Conservation (phyloP, 805 yeast genomes). For the Cyberlindnera xylosilytica region DNA sequence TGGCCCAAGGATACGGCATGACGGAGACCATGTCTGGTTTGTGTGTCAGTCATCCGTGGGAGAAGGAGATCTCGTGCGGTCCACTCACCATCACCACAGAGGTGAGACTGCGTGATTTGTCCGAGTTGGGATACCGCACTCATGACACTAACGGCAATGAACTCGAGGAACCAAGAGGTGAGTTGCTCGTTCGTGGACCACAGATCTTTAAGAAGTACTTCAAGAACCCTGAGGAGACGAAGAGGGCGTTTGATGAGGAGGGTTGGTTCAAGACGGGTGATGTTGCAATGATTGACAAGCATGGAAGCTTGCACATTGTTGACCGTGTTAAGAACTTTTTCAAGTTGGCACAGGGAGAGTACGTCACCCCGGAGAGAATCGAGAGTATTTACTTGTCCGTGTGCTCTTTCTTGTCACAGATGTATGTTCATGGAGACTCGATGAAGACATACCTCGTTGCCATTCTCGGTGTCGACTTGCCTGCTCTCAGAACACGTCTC, state of each 20-base stretch:
- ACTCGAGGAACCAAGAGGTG: constrained; percentile 40
- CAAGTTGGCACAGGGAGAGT: constrained; percentile 55
- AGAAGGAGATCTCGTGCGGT: constrained; percentile 39
- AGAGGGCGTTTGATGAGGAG: constrained; percentile 39
- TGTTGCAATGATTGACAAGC: constrained; percentile 37
- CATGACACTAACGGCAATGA: constrained; percentile 28
- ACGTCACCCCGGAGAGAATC: constrained; percentile 63
- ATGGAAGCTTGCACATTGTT: constrained; percentile 42
- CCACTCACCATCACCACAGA: constrained; percentile 51
- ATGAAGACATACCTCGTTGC: constrained; percentile 50
- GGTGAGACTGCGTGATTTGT: constrained; percentile 51
- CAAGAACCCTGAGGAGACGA: constrained; percentile 47
- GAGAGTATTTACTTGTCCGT: constrained; percentile 54
- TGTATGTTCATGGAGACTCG: constrained; percentile 65
- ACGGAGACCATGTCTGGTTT: constrained; percentile 65
- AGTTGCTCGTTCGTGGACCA: constrained; percentile 54
- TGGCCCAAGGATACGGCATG: constrained; percentile 56
- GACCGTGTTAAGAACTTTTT: constrained; percentile 68
- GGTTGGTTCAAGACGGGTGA: constrained; percentile 65
- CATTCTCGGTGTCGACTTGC: constrained; percentile 51
- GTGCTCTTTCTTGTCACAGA: constrained; percentile 49
- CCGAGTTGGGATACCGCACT: constrained; percentile 41
- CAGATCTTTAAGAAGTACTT: constrained; percentile 51
- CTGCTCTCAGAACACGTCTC: constrained; percentile 16
- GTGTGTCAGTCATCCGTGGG: constrained; percentile 36